Evolutionary conservation across 148 eudicot species (phyloP).

Genomic region (Nyssa sinensis): DNA sequence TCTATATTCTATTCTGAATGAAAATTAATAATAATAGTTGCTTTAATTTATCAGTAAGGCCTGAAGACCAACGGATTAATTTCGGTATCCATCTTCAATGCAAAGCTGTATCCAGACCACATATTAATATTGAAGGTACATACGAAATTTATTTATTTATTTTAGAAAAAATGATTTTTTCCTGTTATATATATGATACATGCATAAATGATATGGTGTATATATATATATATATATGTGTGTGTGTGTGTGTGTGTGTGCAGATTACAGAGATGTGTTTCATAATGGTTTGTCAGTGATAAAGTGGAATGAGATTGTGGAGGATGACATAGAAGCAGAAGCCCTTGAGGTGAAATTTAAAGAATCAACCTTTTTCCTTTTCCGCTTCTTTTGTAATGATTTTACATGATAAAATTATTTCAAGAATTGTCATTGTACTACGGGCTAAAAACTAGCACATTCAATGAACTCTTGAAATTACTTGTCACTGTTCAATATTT

Average conservation of each 20-base stretch:
- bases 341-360: slow-evolving; percentile 12
- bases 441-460: too few relatives aligned
- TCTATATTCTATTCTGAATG: too few relatives aligned
- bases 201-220: too few relatives aligned
- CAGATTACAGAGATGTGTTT: slow-evolving; percentile 27
- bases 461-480: too few relatives aligned
- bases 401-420: too few relatives aligned
- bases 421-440: too few relatives aligned
- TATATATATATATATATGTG: neutral
- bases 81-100: slow-evolving; percentile 16
- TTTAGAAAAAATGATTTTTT: neutral
- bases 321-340: slow-evolving; percentile 25
- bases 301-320: slow-evolving; percentile 32
- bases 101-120: slow-evolving; percentile 31
- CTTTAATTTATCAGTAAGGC: neutral
- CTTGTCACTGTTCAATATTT: too few relatives aligned
- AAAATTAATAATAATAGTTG: neutral
- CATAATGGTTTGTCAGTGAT: slow-evolving; percentile 20
- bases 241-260: neutral
- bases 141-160: neutral
- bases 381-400: neutral
- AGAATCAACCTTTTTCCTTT: neutral
- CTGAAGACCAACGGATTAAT: neutral
- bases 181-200: neutral
- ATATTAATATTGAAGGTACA: slow-evolving; percentile 27